Conservation (phyloP, 495 filamentous ascomycete species). For the Penicillium fimorum region DNA sequence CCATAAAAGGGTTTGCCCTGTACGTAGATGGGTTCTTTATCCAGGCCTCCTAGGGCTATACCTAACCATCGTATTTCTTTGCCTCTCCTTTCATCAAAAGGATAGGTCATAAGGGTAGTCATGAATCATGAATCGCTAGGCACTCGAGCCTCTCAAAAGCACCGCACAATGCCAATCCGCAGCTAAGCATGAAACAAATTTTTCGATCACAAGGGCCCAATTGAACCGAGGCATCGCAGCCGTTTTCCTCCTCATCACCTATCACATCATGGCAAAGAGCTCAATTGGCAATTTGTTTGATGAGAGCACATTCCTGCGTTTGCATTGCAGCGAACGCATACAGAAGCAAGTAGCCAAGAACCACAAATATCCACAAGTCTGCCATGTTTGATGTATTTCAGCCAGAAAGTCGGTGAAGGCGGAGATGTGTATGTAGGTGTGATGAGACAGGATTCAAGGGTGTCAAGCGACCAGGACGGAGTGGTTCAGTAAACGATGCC, state of each 20-base stretch:
- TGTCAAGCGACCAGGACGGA: not conserved
- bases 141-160: not conserved
- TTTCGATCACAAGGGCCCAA: not conserved
- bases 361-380: conserved; percentile 39
- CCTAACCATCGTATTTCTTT: not conserved
- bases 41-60: not conserved
- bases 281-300: conserved; percentile 25
- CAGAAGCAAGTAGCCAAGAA: conserved; percentile 40
- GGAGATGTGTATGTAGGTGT: not conserved
- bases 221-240: not conserved
- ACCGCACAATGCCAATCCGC: not conserved
- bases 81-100: not conserved
- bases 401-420: conserved; percentile 11
- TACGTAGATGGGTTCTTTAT: not conserved
- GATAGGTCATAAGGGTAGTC: not conserved
- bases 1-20: not conserved
- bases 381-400: conserved; percentile 25
- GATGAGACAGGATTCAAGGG: not conserved
- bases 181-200: not conserved
- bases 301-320: conserved; percentile 14
- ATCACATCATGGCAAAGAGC: not conserved
- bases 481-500: not conserved
- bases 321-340: conserved; percentile 42
- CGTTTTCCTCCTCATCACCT: not conserved
- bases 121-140: not conserved